Evolutionary conservation across 768 basidiomycete genomes (phyloP), one percentile per base, ranked within the genome.

Genomic region (Leucocoprinus sp.): DNA sequence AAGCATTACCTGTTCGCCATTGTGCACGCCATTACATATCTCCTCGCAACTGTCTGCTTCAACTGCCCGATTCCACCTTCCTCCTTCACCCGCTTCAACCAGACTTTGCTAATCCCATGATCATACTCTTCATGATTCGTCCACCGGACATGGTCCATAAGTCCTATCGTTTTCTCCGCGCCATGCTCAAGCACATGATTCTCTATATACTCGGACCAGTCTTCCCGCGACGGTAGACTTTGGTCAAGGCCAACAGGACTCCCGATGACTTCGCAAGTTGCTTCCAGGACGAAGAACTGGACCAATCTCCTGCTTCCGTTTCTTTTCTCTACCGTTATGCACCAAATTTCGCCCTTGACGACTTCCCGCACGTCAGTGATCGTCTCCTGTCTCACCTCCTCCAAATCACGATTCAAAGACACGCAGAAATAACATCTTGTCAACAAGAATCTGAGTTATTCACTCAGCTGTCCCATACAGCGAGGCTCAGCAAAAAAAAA

Each of bases 221-320:
- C 86, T 0, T 64, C 64, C 6, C 86, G 76, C 12, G 38, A 34
- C 23, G 33, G 48, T 27, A 34, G 33, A 31, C 17, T 1, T 22
- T 29, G 17, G 1, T 45, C 38, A 18, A 19, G 14, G 22, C 46
- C 35, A 19, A 43, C 35, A 15, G 60, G 54, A 24, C 59, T 64
- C 0, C 83, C 84, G 43, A 86, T 70, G 24, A 82, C 78, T 54
- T 89, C 86, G 55, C 85, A 85, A 0, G 86, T 89, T 17, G 72
- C 57, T 49, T 84, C 83, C 1, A 90, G 61, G 21, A 85, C 77
- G 54, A 79, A 78, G 51, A 75, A 70, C 8, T 71, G 63, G 17
- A 50, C 57, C 9, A 52, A 48, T 1, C 48, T 19, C 18, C 19
- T 12, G 18, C 36, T 29, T 15, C n/a, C n/a, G 26, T 38, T n/a